These are phyloP conservation scores for Gynandropsis gynandra DNA, from an alignment of 345 rosid species.

Conservation along the genomic window DNA sequence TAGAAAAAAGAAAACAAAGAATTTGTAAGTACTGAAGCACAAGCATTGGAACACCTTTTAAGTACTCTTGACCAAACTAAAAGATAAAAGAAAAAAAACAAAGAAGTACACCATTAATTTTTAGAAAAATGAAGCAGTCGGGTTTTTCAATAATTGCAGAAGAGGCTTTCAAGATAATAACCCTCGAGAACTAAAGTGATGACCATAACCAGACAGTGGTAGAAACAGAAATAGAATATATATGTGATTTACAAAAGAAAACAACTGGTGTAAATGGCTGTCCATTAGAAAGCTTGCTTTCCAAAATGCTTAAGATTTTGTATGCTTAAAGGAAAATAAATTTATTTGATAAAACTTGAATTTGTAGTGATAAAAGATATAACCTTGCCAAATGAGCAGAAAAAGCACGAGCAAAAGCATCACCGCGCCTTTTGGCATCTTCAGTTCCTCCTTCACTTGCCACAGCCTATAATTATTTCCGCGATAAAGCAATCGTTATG, in stretches of 20 bases:
- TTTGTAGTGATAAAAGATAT: conserved; percentile 15
- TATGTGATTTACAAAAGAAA: no score
- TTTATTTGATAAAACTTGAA: not conserved
- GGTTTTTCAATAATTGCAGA: no score
- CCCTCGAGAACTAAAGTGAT: no score
- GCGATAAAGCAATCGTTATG: conserved; percentile 15
- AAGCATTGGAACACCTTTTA: not conserved
- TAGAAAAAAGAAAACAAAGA: conserved; percentile 21
- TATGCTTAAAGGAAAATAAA: no score
- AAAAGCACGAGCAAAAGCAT: conserved; percentile 98
- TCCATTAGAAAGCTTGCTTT: not conserved
- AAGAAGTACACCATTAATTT: not conserved
- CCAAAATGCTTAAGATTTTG: conserved; percentile 4
- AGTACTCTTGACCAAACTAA: not conserved
- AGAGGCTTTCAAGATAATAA: no score
- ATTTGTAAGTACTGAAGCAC: not conserved
- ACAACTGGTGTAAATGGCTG: no score
- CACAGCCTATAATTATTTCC: conserved; percentile 61
- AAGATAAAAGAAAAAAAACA: no score
- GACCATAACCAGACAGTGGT: no score
- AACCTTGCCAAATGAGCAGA: conserved; percentile 99
- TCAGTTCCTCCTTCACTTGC: conserved; percentile 99
- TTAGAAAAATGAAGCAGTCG: not conserved
- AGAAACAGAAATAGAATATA: no score
- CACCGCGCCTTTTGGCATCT: conserved; percentile 95